Conservation (phyloP, 768 basidiomycete genomes). For the Kwoniella bestiolae region DNA sequence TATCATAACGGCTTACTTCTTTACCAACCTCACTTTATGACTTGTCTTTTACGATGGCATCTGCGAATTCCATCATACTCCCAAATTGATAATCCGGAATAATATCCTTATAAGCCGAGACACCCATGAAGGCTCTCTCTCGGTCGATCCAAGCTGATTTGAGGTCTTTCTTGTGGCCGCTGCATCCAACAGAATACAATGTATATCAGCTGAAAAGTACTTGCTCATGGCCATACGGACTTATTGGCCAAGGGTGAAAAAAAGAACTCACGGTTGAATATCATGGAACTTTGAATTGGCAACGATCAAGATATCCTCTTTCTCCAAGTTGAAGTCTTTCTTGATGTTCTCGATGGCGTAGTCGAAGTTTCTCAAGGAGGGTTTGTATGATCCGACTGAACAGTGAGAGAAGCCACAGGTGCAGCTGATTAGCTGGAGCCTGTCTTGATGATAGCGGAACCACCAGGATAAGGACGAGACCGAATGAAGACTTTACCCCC, state of each 20-base stretch:
- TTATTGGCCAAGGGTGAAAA: neutral
- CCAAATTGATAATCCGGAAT: slow-evolving; percentile 27
- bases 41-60: slow-evolving; percentile 26
- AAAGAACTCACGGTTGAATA: slow-evolving; percentile 31
- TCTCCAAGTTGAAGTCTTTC: slow-evolving; percentile 24
- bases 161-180: slow-evolving; percentile 33
- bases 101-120: slow-evolving; percentile 13
- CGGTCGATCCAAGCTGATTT: slow-evolving; percentile 41
- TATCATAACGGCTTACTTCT: neutral
- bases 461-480: no score
- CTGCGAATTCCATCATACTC: slow-evolving; percentile 33
- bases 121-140: slow-evolving; percentile 21
- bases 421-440: no score
- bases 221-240: no score
- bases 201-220: no score
- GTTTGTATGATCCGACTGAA: slow-evolving; percentile 40
- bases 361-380: slow-evolving; percentile 37
- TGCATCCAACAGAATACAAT: slow-evolving; percentile 1
- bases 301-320: slow-evolving; percentile 30
- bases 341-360: slow-evolving; percentile 35
- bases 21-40: neutral
- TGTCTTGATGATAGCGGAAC: no score
- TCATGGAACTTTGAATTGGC: slow-evolving; percentile 39
- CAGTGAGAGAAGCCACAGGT: neutral
- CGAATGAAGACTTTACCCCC: no score